Evolutionary conservation across 2,329 filamentous ascomycete genomes (phyloP), one percentile per base, ranked within the genome.

Genomic region (Fusarium sublunatum): DNA sequence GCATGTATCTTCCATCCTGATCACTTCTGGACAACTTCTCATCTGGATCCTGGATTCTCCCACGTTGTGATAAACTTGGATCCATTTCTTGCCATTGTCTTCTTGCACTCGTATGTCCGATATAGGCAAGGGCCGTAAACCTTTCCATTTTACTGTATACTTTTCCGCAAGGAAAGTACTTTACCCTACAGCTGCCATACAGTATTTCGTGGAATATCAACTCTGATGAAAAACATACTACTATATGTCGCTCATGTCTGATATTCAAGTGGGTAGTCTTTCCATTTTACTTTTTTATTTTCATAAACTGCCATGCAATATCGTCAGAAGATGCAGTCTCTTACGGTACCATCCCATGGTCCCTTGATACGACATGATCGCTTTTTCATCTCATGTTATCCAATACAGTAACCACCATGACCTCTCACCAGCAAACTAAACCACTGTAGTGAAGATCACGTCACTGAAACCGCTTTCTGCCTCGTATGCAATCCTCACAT

Each of bases 221-320:
- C 19, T 19, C 19, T 19, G 19, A 19, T 19, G 19, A 3, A 3
- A 19, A 19, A 19, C 19, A 19, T 19, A 19, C 19, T 19, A 19
- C 19, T 3, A 9, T 3, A 9, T 45, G 11, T 35, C 22, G 44
- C n/a, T 25, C 13, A 13, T 24, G 3, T 26, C 32, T n/a, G 3
- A 19, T 12, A 10, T 15, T 32, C 19, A 28, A 22, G 8, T 28
- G n/a, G 15, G 44, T 28, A 45, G 8, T 22, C 36, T 38, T 41
- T 12, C 38, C 12, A 34, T 47, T 53, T 50, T 39, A 40, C 22
- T 44, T 48, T 51, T 31, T 47, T 45, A 12, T 36, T 44, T 26
- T 39, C 15, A 5, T 31, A 38, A 9, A 29, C 26, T 26, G 22
- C 29, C 19, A 43, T 19, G 13, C 36, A 31, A 38, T 38, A 19